Evolutionary conservation across 768 basidiomycete species (phyloP).

Genomic region (Serpula lacrymans): DNA sequence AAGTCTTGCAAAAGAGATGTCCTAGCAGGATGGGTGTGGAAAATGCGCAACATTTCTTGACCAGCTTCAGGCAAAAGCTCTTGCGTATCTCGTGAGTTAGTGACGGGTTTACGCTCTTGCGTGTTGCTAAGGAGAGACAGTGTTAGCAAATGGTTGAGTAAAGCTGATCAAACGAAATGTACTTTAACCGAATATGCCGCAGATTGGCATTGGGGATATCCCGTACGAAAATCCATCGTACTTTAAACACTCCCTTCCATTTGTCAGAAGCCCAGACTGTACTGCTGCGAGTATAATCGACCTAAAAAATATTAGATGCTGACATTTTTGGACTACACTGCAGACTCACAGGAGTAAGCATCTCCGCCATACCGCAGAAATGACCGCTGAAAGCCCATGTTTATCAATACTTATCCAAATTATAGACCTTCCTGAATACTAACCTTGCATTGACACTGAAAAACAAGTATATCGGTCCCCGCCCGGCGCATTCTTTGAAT

Average conservation of each 20-base stretch:
- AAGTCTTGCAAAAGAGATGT: conserved; percentile 94
- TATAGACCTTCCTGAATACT: too few species aligned
- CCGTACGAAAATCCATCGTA: conserved; percentile 95
- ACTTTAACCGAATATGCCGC: conserved; percentile 88
- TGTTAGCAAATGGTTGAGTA: conserved; percentile 11
- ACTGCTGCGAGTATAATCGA: conserved; percentile 91
- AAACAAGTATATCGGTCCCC: conserved; percentile 96
- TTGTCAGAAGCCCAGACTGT: conserved; percentile 99
- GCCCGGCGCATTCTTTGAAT: conserved; percentile 89
- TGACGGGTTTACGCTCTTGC: conserved; percentile 96
- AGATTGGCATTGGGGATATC: conserved; percentile 90
- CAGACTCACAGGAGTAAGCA: conserved; percentile 80
- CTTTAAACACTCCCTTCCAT: conserved; percentile 99
- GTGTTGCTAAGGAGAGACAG: conserved; percentile 72
- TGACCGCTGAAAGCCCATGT: conserved; percentile 60
- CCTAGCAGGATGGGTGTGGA: conserved; percentile 88
- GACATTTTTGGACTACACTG: conserved; percentile 1
- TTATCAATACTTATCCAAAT: background rate
- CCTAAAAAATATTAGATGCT: conserved; percentile 33
- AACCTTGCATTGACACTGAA: conserved; percentile 95
- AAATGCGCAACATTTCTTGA: conserved; percentile 94
- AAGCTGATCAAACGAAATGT: conserved; percentile 19
- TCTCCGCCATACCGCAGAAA: conserved; percentile 98
- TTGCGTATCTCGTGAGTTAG: conserved; percentile 96
- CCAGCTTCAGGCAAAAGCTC: conserved; percentile 95